A percentile compares a stretch with the other conserved stretches of the same genome.
phyloP scores from a whole-genome alignment of 441 rosid species.

The Bocquillonia castaneifolia region DNA sequence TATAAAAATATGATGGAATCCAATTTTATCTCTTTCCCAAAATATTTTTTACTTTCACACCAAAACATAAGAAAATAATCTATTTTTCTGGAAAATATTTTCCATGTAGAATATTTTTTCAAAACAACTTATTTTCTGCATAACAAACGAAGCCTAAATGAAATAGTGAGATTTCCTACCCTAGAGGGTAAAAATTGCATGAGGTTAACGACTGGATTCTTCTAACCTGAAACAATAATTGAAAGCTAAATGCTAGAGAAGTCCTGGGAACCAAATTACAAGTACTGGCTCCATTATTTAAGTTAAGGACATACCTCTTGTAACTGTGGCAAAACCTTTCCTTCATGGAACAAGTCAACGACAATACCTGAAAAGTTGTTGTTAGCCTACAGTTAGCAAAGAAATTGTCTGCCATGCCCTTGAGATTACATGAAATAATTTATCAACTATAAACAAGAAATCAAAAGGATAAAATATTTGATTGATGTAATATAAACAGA shows the following conservation, averaged over 20 bases:
- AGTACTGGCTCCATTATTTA: neutral
- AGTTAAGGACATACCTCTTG: constrained; percentile 46
- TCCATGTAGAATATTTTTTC: too few species aligned
- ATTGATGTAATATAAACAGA: neutral
- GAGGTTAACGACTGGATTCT: neutral
- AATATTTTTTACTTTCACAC: too few species aligned
- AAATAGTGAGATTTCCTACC: neutral
- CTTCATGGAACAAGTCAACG: constrained; percentile 64
- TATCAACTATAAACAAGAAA: neutral
- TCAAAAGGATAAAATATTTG: neutral
- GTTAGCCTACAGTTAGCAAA: constrained; percentile 22
- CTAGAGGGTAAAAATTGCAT: neutral
- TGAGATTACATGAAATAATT: neutral
- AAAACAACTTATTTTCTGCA: too few species aligned
- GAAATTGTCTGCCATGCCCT: neutral
- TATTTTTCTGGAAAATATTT: too few species aligned
- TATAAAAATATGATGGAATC: too few species aligned
- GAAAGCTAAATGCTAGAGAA: neutral
- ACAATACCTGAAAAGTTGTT: constrained; percentile 46
- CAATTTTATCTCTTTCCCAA: too few species aligned
- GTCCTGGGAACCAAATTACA: neutral
- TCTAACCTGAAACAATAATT: neutral
- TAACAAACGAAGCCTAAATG: too few species aligned
- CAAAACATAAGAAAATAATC: too few species aligned
- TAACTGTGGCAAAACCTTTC: constrained; percentile 57